Evolutionary conservation across 768 basidiomycete species (phyloP), one percentile per base, ranked within the genome.

Genomic region (Piloderma croceum): DNA sequence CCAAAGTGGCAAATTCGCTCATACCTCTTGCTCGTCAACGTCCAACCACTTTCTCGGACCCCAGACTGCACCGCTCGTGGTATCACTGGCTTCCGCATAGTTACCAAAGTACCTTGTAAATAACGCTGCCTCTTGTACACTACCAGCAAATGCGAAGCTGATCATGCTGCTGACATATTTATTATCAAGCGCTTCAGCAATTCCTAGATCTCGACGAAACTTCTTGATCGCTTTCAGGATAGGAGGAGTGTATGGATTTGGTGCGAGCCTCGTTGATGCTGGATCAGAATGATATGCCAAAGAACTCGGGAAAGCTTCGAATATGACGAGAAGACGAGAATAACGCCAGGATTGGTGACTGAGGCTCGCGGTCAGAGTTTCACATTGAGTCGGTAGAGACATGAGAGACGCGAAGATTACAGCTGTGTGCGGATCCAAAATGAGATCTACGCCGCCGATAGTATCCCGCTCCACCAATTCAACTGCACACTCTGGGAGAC

Each of bases 201-300:
- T 76, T 18, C 59, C 69, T 18, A 89, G 38, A 46, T 78, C 75
- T 39, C 87, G 65, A 42, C 76, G 63, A 22, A 90, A 70, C 54
- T 74, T 83, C 58, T 75, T 79, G 50, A 89, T 62, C 0, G 83
- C 78, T 47, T 82, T 87, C 41, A 84, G 49, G 27, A 83, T 71
- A 0, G 83, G 80, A 3, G 77, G 76, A 1, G 82, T 75, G 51
- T 81, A 86, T 0, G 79, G 74, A 39, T 69, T 67, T 6, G 48
- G 58, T 0, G 17, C 17, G 4, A 34, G 35, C 38, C 45, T 44
- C 5, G 23, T n/a, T 7, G 34, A 44, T 37, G 45, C 38, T n/a
- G 36, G 39, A 37, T 20, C 40, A 17, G 42, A 43, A 13, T 47
- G 53, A 46, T 62, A 63, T 21, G 69, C 67, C 41, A 52, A 51